Percentiles rank a stretch among this genome's conserved stretches.
phyloP scores from a whole-genome alignment of 2,329 filamentous ascomycete species.

The Claviceps humidiphila region DNA sequence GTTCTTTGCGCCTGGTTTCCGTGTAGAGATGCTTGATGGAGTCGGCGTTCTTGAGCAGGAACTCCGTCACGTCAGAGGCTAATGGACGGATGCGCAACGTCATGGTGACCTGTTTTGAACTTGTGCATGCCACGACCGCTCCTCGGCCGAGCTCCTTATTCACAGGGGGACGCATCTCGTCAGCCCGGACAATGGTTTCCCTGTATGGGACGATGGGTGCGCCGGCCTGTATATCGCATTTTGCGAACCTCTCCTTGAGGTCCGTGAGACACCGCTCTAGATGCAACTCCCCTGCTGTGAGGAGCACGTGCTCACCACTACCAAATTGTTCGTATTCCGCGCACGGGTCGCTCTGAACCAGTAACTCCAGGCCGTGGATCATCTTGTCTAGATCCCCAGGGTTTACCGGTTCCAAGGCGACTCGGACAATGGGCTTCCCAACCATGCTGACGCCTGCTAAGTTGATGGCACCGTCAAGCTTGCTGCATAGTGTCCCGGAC shows the following conservation, averaged over 20 bases:
- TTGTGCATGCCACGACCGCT: constrained; percentile 59
- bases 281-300: constrained; percentile 90
- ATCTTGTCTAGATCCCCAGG: constrained; percentile 88
- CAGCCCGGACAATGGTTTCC: constrained; percentile 75
- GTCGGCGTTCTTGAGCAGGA: constrained; percentile 65
- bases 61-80: constrained; percentile 66
- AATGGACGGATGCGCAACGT: constrained; percentile 67
- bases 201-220: constrained; percentile 91
- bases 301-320: constrained; percentile 86
- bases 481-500: constrained; percentile 84
- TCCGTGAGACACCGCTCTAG: constrained; percentile 90
- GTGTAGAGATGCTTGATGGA: constrained; percentile 71
- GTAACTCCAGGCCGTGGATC: constrained; percentile 72
- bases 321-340: constrained; percentile 88
- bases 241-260: constrained; percentile 80
- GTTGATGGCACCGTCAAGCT: constrained; percentile 75
- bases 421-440: constrained; percentile 84
- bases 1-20: constrained; percentile 38
- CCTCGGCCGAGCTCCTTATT: constrained; percentile 81
- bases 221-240: constrained; percentile 87
- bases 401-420: constrained; percentile 86
- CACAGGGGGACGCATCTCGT: constrained; percentile 83
- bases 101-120: constrained; percentile 75
- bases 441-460: constrained; percentile 70
- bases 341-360: constrained; percentile 91